These are phyloP conservation scores for Pythium brachiatum DNA, from an alignment of 352 stramenopile species.

Conservation along the genomic window DNA sequence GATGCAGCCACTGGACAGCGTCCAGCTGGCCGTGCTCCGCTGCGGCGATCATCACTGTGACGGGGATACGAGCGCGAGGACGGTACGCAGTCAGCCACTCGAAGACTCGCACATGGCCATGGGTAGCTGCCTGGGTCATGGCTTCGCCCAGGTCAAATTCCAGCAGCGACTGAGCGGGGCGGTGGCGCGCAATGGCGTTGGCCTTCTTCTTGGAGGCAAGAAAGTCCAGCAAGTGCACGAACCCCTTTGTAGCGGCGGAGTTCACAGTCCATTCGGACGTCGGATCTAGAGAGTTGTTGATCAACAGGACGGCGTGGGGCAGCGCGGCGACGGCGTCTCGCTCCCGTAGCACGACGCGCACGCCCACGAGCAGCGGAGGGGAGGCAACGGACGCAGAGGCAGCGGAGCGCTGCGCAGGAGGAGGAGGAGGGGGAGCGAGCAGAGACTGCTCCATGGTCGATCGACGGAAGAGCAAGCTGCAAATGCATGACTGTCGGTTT, in stretches of 20 bases:
- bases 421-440: no score
- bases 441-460: constrained; percentile 29
- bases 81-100: constrained; percentile 20
- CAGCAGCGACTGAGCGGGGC: constrained; percentile 11
- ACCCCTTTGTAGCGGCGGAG: constrained; percentile 32
- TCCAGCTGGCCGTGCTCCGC: constrained; percentile 34
- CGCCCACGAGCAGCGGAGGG: background rate
- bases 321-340: constrained; percentile 24
- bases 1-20: constrained; percentile 35
- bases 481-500: no score
- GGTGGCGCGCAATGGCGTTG: background rate
- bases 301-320: constrained; percentile 36
- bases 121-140: constrained; percentile 9
- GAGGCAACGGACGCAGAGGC: background rate
- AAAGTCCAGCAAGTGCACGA: constrained; percentile 39
- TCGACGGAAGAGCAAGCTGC: no score
- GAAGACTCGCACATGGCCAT: constrained; percentile 16
- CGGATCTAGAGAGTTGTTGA: constrained; percentile 35
- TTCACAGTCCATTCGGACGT: constrained; percentile 42
- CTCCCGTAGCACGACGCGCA: constrained; percentile 10
- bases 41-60: constrained; percentile 28
- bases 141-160: constrained; percentile 33
- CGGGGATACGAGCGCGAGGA: background rate
- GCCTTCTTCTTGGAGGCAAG: constrained; percentile 27
- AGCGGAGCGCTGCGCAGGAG: background rate